Evolutionary conservation across 208 protist species (phyloP).

Genomic region (Endotrypanum monterogeii): DNA sequence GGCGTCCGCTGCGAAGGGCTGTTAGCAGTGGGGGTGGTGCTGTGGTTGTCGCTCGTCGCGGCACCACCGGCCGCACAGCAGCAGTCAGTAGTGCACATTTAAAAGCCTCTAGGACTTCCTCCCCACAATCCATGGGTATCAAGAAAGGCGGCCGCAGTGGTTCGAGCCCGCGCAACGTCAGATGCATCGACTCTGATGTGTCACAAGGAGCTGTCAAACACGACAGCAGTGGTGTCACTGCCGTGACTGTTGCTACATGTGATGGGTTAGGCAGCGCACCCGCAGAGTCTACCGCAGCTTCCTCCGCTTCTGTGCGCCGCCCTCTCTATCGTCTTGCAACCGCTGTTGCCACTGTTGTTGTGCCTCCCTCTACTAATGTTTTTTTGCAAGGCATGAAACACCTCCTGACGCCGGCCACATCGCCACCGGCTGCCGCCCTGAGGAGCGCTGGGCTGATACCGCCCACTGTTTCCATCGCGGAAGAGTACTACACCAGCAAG

Average conservation of each 20-base stretch:
- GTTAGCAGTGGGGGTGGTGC: conserved; percentile 11
- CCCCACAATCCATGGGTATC: not conserved
- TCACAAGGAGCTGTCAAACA: not conserved
- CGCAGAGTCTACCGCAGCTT: not conserved
- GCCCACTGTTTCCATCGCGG: conserved; percentile 51
- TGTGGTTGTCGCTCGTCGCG: not conserved
- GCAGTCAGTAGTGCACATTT: not conserved
- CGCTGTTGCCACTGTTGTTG: conserved; percentile 79
- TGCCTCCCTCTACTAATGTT: conserved; percentile 64
- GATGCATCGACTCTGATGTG: not conserved
- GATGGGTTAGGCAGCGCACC: not conserved
- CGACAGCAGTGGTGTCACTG: not conserved
- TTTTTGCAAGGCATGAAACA: conserved; percentile 79
- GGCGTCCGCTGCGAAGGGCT: conserved; percentile 19
- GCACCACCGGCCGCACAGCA: not conserved
- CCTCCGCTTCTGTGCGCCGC: conserved; percentile 20
- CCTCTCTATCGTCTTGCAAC: conserved; percentile 73
- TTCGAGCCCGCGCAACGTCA: not conserved
- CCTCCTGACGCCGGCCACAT: conserved; percentile 46
- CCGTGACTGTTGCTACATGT: not conserved
- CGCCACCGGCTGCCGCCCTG: conserved; percentile 3
- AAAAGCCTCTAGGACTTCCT: not conserved
- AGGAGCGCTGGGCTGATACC: conserved; percentile 3
- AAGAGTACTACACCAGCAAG: conserved; percentile 88
- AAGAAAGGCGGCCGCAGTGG: not conserved